Percentiles rank a stretch among this genome's conserved stretches.
Conservation (phyloP, 805 yeast species). For the Teunomyces kruisii region DNA sequence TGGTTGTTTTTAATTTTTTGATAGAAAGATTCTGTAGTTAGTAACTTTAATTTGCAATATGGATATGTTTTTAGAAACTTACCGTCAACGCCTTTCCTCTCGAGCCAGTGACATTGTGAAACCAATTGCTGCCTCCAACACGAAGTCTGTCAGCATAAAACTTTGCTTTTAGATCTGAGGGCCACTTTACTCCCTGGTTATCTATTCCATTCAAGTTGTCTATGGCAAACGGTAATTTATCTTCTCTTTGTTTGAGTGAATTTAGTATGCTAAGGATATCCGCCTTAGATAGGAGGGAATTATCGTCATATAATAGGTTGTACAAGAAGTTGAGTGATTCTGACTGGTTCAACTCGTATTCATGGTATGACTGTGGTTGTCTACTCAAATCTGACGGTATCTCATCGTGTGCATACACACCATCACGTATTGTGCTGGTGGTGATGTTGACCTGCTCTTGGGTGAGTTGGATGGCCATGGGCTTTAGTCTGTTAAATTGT, state of each 20-base stretch:
- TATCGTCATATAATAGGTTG: conserved; percentile 38
- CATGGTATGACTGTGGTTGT: conserved; percentile 5
- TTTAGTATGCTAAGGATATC: conserved; percentile 38
- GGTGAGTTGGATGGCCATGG: conserved; percentile 11
- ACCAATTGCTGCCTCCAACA: conserved; percentile 38
- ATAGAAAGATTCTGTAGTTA: conserved; percentile 6
- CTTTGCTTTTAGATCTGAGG: conserved; percentile 28
- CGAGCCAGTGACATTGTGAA: conserved; percentile 36
- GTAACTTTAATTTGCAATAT: not conserved
- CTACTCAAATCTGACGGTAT: not conserved
- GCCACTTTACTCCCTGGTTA: conserved; percentile 40
- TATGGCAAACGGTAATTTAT: conserved; percentile 28
- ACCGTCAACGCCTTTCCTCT: conserved; percentile 33
- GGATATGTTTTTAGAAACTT: conserved; percentile 17
- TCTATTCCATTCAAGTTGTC: conserved; percentile 16
- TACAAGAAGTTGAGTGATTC: conserved; percentile 42
- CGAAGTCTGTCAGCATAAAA: conserved; percentile 34
- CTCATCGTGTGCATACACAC: conserved; percentile 1
- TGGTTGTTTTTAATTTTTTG: conserved; percentile 12
- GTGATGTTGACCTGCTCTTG: conserved; percentile 11
- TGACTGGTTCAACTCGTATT: conserved; percentile 35
- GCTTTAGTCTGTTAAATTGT: not conserved
- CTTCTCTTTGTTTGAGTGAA: conserved; percentile 36
- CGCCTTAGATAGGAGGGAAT: conserved; percentile 30
- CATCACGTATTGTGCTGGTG: conserved; percentile 7